Base-by-base conservation (phyloP, 257 asterid genomes). In the Nicotiana sylvestris region DNA sequence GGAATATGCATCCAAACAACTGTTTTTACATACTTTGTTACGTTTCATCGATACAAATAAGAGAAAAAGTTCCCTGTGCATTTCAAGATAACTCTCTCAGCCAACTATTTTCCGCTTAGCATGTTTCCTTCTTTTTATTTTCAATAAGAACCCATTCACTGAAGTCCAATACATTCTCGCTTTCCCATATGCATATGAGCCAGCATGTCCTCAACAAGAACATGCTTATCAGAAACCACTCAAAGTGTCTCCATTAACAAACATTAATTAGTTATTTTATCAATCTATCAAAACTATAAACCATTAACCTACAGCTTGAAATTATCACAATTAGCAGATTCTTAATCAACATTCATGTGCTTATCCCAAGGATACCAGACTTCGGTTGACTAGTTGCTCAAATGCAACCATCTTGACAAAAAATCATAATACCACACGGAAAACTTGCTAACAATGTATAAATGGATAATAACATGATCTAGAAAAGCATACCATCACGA, bases 401-500 rank as follows among this genome's bases (percentile, higher is more conserved):
- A 60, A 60, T n/a, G 4, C 30, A 60, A 60, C 66, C 21, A n/a
- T 60, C 66, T 60, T n/a, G 66, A 60, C 11, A 60, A n/a, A n/a
- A 60, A 25, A n/a, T 60, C 27, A 60, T 60, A 60, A 60, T n/a
- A 60, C 66, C 21, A 60, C 66, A 60, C 7, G 66, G 66, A 60
- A n/a, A 60, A 60, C 21, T n/a, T 60, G 66, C 66, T n/a, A n/a
- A n/a, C 13, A n/a, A 60, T 60, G 12, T 8, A 60, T 60, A 60
- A 60, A 72, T 7, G 33, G 39, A 72, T 46, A 43, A 27, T 72
- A 72, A 21, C 79, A 25, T 72, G 61, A 25, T 72, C 61, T 72
- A 66, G 62, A 77, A 86, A 68, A 72, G 79, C 91, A 85, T 92
- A 96, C 98, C 98, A 87, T 96, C 97, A 29, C 97, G 93, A 66